phyloP scores from a whole-genome alignment of 495 filamentous ascomycete genomes.

The Talaromyces borbonicus region DNA sequence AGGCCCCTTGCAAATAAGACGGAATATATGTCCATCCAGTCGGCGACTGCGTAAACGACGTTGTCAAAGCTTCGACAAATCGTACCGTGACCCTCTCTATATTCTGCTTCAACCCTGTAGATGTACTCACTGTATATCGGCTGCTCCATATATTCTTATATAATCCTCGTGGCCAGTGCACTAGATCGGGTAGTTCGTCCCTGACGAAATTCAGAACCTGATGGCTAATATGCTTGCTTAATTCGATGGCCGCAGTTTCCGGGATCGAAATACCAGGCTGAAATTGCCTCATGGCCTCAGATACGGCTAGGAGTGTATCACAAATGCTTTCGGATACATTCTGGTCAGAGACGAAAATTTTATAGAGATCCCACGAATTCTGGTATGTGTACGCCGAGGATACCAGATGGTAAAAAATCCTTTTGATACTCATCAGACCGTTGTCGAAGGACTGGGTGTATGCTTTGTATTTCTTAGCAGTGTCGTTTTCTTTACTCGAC shows the following conservation, averaged over 20 bases:
- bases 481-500: background rate
- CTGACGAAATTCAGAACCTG: background rate
- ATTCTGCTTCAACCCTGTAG: background rate
- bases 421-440: background rate
- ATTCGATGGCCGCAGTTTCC: background rate
- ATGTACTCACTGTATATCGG: slow-evolving; percentile 2
- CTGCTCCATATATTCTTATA: background rate
- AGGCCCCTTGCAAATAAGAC: background rate
- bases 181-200: background rate
- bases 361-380: slow-evolving; percentile 2
- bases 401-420: background rate
- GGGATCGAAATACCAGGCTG: background rate
- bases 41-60: slow-evolving; percentile 1
- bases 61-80: slow-evolving; percentile 2
- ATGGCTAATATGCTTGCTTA: slow-evolving; percentile 2
- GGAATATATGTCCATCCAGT: slow-evolving; percentile 1
- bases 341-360: slow-evolving; percentile 1
- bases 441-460: background rate
- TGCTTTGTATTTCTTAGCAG: slow-evolving; percentile 3
- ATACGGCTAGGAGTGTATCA: slow-evolving; percentile 1
- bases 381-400: slow-evolving; percentile 1
- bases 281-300: slow-evolving; percentile 4
- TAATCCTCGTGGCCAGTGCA: background rate
- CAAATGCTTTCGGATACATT: background rate
- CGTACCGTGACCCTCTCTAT: background rate